Conservation (phyloP, 192 early-diverging fungal species). For the Funneliformis mosseae region DNA sequence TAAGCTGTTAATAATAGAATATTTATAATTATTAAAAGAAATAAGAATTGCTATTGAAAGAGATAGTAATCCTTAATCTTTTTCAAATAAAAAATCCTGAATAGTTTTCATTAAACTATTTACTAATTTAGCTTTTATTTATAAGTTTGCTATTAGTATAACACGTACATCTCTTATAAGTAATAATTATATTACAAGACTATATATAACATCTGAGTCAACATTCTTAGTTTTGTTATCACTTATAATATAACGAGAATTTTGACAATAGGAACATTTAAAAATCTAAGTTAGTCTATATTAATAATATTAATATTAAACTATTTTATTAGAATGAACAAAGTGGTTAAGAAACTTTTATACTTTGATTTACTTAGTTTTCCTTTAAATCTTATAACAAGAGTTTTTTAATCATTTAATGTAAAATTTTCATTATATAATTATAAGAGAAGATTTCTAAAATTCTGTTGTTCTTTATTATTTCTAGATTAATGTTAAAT, state of each 20-base stretch:
- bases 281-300: neutral
- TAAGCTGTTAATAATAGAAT: neutral
- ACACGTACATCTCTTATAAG: neutral
- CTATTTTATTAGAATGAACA: neutral
- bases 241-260: neutral
- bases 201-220: neutral
- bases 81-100: neutral
- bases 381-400: too few species aligned
- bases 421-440: too few species aligned
- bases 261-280: neutral
- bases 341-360: neutral
- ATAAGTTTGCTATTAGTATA: neutral
- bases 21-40: neutral
- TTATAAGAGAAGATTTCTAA: too few species aligned
- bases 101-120: neutral
- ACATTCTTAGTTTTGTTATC: too few species aligned
- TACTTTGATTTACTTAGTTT: neutral
- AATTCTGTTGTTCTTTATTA: too few species aligned
- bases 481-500: too few species aligned
- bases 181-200: neutral
- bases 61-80: neutral
- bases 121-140: neutral
- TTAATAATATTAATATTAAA: neutral
- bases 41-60: neutral
- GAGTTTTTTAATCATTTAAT: too few species aligned